Percentiles rank a stretch among this genome's conserved stretches.
phyloP scores from a whole-genome alignment of 169 alveolate genomes.

The Babesia bovis region DNA sequence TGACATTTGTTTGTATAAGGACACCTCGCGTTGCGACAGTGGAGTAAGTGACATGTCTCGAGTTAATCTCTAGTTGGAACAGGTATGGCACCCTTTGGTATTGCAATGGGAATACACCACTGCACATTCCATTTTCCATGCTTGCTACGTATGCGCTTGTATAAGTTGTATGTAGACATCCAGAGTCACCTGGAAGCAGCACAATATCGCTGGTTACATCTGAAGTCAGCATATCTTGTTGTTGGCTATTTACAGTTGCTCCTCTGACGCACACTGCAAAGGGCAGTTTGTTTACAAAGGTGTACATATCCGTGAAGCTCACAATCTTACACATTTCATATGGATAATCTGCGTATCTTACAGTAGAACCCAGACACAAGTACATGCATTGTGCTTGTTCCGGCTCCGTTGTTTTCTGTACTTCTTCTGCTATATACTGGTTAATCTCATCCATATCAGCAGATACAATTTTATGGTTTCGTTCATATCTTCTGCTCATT shows the following conservation, averaged over 20 bases:
- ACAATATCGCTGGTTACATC: slow-evolving; percentile 9
- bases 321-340: slow-evolving; percentile 76
- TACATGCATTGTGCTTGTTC: neutral
- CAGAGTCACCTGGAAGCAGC: slow-evolving; percentile 62
- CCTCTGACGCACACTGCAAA: slow-evolving; percentile 70
- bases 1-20: slow-evolving; percentile 74
- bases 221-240: slow-evolving; percentile 6
- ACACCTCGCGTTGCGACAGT: slow-evolving; percentile 59
- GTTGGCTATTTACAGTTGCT: slow-evolving; percentile 22
- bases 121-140: slow-evolving; percentile 44
- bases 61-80: slow-evolving; percentile 73
- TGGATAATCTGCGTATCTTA: slow-evolving; percentile 79
- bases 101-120: slow-evolving; percentile 72
- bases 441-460: neutral
- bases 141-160: slow-evolving; percentile 57
- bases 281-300: slow-evolving; percentile 77
- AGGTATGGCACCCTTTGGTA: slow-evolving; percentile 74
- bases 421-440: neutral
- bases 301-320: slow-evolving; percentile 75
- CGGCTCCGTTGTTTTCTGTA: neutral
- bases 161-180: slow-evolving; percentile 51
- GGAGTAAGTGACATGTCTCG: slow-evolving; percentile 28
- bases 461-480: neutral
- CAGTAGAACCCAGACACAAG: slow-evolving; percentile 75
- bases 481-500: neutral